Percentiles rank a stretch among this genome's conserved stretches.
Evolutionary conservation across 345 rosid genomes (phyloP).

Genomic region (Cardiospermum halicacabum): DNA sequence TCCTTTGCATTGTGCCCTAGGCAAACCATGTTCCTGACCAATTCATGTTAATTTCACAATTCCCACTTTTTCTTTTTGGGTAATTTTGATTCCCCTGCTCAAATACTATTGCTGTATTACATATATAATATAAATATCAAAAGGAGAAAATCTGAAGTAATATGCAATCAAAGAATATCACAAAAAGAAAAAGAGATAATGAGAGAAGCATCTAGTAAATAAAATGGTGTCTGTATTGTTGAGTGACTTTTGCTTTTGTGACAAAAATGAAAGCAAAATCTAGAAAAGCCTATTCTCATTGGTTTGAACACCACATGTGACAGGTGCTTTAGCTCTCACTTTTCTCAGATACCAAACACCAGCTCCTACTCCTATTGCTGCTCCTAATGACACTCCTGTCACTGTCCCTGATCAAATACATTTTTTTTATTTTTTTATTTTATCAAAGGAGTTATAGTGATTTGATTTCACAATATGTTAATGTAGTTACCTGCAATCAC

Average conservation of each 20-base stretch:
- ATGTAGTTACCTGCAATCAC: constrained; percentile 58
- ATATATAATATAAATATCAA: too few species aligned
- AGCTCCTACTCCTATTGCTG: constrained; percentile 66
- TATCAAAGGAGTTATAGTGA: too few species aligned
- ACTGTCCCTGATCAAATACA: constrained; percentile 75
- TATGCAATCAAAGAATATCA: not conserved
- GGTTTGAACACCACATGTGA: constrained; percentile 86
- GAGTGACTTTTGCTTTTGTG: constrained; percentile 8
- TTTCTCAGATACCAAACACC: constrained; percentile 74
- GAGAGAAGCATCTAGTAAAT: not conserved
- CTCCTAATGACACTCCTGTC: constrained; percentile 71
- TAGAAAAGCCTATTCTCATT: constrained; percentile 81
- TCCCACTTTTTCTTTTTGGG: not conserved
- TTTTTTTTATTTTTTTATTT: too few species aligned
- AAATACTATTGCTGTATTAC: too few species aligned
- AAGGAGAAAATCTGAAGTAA: constrained; percentile 9
- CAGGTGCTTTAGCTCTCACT: constrained; percentile 74
- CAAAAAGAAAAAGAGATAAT: not conserved
- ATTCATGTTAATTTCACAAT: constrained; percentile 5
- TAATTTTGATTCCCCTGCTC: too few species aligned
- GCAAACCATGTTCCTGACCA: constrained; percentile 30
- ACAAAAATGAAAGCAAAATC: too few species aligned
- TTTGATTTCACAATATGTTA: too few species aligned
- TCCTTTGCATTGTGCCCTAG: constrained; percentile 40
- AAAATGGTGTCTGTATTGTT: not conserved